phyloP scores from a whole-genome alignment of 2,329 filamentous ascomycete species.

The Apiospora rasikravindrae region DNA sequence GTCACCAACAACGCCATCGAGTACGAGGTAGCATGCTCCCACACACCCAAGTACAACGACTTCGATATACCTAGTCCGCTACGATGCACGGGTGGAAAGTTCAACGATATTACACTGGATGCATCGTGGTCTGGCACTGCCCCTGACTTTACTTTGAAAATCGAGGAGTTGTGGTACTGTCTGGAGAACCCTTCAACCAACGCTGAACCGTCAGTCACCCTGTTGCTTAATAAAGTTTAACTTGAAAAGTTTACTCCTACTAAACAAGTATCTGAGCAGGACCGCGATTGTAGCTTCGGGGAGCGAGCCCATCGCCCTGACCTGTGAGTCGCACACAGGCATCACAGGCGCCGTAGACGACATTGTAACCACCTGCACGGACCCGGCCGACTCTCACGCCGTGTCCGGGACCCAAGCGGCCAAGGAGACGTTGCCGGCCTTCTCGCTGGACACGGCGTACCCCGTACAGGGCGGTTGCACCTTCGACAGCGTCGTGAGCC shows the following conservation, averaged over 20 bases:
- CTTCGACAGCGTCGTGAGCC: constrained; percentile 13
- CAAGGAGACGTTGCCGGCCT: not conserved
- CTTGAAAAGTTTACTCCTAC: not conserved
- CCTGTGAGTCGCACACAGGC: not conserved
- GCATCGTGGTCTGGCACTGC: not conserved
- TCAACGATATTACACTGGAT: not conserved
- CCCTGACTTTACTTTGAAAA: constrained; percentile 13
- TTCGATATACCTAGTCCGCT: not conserved
- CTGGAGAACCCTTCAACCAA: not conserved
- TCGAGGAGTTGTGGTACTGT: constrained; percentile 4
- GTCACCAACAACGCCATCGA: constrained; percentile 1
- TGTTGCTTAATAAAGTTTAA: too few species aligned
- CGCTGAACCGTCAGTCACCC: not conserved
- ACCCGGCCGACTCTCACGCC: not conserved
- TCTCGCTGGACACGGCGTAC: not conserved
- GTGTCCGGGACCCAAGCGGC: not conserved
- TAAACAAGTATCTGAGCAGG: not conserved
- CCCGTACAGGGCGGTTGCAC: not conserved
- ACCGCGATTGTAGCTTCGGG: not conserved
- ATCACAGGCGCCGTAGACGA: not conserved
- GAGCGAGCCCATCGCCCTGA: not conserved
- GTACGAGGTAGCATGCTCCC: not conserved
- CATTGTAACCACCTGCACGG: not conserved
- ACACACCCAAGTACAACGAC: not conserved
- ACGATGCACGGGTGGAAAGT: not conserved